Evolutionary conservation across 2,329 filamentous ascomycete genomes (phyloP).

Genomic region (Fusarium sp.): DNA sequence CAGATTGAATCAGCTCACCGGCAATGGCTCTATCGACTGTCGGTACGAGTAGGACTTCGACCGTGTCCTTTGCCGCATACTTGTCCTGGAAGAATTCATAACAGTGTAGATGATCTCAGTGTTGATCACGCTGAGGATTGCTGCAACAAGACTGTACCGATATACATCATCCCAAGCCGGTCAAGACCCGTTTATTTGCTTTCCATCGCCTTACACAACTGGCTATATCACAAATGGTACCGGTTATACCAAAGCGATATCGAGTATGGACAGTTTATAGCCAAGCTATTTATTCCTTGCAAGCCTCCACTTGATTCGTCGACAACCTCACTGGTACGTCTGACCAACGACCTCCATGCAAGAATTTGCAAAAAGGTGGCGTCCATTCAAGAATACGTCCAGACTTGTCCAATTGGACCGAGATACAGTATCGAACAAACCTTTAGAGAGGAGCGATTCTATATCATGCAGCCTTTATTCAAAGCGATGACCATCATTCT

Average conservation of each 20-base stretch:
- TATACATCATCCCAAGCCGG: background rate
- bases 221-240: background rate
- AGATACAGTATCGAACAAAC: accelerated
- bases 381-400: background rate
- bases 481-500: background rate
- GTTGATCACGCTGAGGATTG: background rate
- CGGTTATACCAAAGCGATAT: background rate
- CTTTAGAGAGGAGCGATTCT: background rate
- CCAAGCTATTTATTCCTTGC: background rate
- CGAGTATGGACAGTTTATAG: background rate
- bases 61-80: background rate
- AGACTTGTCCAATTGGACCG: background rate
- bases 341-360: background rate
- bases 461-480: background rate
- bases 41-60: background rate
- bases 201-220: background rate
- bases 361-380: background rate
- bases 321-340: accelerated
- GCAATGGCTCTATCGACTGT: background rate
- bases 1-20: background rate
- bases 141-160: background rate
- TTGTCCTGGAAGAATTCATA: background rate
- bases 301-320: background rate
- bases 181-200: background rate
- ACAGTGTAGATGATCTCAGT: background rate